phyloP scores from a whole-genome alignment of 2,329 filamentous ascomycete genomes.

The Nothophaeocryptopus gaeumannii region DNA sequence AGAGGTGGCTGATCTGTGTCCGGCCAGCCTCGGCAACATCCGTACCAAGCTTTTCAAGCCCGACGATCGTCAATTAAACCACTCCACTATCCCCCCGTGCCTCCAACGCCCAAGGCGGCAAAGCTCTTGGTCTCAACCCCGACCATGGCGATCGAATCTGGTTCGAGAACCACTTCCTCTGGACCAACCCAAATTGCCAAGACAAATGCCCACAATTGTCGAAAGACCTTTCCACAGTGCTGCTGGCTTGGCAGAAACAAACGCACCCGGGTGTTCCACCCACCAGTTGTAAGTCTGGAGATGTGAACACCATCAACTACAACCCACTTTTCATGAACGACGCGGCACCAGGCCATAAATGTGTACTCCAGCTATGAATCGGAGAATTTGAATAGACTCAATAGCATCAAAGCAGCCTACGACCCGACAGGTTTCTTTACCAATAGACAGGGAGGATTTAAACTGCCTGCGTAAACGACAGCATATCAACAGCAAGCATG shows the following conservation, averaged over 20 bases:
- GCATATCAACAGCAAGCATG: too few relatives aligned
- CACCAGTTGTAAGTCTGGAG: slow-evolving; percentile 21
- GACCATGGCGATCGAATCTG: slow-evolving; percentile 21
- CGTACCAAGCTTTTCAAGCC: too few relatives aligned
- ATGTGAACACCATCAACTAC: slow-evolving; percentile 11
- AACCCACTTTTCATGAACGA: slow-evolving; percentile 27
- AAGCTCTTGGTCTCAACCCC: slow-evolving; percentile 18
- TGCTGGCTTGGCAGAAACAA: slow-evolving; percentile 14
- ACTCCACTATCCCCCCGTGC: slow-evolving; percentile 6
- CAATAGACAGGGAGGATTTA: slow-evolving; percentile 24
- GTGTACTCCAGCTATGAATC: slow-evolving; percentile 22
- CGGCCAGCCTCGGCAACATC: too few relatives aligned
- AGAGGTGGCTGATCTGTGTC: too few relatives aligned
- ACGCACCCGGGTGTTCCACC: slow-evolving; percentile 13
- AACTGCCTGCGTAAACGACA: slow-evolving; percentile 15
- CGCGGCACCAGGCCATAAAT: slow-evolving; percentile 24
- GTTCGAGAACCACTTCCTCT: slow-evolving; percentile 23
- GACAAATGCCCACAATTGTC: slow-evolving; percentile 18
- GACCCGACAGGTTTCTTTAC: slow-evolving; percentile 27
- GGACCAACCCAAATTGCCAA: slow-evolving; percentile 20
- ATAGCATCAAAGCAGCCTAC: slow-evolving; percentile 21
- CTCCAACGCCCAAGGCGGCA: slow-evolving; percentile 18
- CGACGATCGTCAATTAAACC: too few relatives aligned
- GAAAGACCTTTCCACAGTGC: slow-evolving; percentile 4
- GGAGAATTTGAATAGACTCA: slow-evolving; percentile 23